Conservation (phyloP, 2,329 filamentous ascomycete species). For the Rhytidhysteron rufulum region DNA sequence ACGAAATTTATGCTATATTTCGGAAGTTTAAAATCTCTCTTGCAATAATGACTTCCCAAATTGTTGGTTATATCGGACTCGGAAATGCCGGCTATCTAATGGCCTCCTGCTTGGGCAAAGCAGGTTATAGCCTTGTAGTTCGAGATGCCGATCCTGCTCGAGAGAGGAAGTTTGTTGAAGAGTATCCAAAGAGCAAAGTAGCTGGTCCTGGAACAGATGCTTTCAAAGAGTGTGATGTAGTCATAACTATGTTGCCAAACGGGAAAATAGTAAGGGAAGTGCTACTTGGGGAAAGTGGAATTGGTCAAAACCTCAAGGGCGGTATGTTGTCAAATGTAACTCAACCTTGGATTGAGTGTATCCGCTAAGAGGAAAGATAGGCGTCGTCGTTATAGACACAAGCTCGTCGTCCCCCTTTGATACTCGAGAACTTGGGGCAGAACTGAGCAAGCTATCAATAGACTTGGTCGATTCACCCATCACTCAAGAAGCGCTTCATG, state of each 20-base stretch:
- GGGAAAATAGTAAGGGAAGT: slow-evolving; percentile 12
- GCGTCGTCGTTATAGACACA: slow-evolving; percentile 32
- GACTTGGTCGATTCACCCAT: slow-evolving; percentile 34
- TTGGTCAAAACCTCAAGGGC: neutral
- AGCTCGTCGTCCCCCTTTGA: slow-evolving; percentile 34
- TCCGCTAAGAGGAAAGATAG: slow-evolving; percentile 4
- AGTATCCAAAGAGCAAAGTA: slow-evolving; percentile 14
- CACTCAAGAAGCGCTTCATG: slow-evolving; percentile 36
- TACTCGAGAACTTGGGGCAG: slow-evolving; percentile 27
- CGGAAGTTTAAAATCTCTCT: too few relatives aligned
- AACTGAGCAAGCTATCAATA: slow-evolving; percentile 25
- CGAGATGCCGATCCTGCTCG: slow-evolving; percentile 15
- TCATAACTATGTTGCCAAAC: slow-evolving; percentile 19
- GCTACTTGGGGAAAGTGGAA: slow-evolving; percentile 2
- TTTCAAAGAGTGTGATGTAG: slow-evolving; percentile 16
- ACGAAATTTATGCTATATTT: too few relatives aligned
- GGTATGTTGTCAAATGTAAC: neutral
- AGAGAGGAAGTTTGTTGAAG: slow-evolving; percentile 15
- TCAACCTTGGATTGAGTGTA: too few relatives aligned
- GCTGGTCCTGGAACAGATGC: slow-evolving; percentile 10
- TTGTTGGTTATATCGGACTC: slow-evolving; percentile 16
- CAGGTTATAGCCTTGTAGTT: slow-evolving; percentile 13
- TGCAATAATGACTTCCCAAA: slow-evolving; percentile 10
- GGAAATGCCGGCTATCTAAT: slow-evolving; percentile 18
- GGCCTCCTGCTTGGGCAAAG: slow-evolving; percentile 17